phyloP scores from a whole-genome alignment of 73 alveolate genomes.

The Paramecium tetraurelia region DNA sequence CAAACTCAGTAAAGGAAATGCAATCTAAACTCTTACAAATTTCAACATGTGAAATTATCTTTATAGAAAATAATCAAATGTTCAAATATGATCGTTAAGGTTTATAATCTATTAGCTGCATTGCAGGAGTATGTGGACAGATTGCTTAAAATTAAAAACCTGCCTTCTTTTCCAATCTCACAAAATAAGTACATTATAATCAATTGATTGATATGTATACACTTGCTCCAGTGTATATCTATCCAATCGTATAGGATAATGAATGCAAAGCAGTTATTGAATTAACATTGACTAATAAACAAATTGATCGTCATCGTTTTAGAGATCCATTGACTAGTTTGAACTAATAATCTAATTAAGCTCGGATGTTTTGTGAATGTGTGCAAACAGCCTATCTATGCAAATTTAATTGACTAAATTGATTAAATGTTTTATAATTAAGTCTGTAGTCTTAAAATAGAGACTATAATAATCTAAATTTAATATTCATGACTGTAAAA shows the following conservation, averaged over 20 bases:
- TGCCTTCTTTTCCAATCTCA: neutral
- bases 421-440: neutral
- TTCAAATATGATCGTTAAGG: neutral
- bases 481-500: neutral
- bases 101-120: neutral
- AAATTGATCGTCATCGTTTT: slow-evolving; percentile 9
- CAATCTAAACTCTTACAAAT: neutral
- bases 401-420: neutral
- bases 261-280: neutral
- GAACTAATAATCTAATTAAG: slow-evolving; percentile 8
- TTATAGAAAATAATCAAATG: slow-evolving; percentile 10
- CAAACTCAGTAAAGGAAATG: neutral
- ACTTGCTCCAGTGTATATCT: slow-evolving; percentile 26
- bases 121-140: slow-evolving; percentile 24
- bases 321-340: slow-evolving; percentile 28
- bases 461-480: neutral
- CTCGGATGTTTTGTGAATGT: neutral
- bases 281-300: neutral
- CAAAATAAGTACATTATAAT: neutral
- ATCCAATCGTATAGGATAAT: neutral
- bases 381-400: neutral
- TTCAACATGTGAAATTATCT: slow-evolving; percentile 9
- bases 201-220: slow-evolving; percentile 1
- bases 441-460: neutral
- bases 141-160: neutral